phyloP scores from a whole-genome alignment of 768 basidiomycete species.

The Hysterangium stoloniferum region DNA sequence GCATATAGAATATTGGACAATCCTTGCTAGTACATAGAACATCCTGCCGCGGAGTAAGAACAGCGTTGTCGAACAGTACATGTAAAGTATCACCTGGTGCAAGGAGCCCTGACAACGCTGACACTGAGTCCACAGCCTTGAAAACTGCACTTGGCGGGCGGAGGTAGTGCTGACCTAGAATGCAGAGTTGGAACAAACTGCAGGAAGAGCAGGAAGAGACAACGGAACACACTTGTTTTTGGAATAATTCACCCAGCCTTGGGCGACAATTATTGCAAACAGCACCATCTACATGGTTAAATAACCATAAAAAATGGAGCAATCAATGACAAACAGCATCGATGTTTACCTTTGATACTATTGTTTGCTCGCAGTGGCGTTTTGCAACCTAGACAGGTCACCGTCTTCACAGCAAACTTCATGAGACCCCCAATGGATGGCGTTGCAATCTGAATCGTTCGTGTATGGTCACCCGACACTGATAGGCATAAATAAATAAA shows the following conservation, averaged over 20 bases:
- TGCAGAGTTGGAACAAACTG: too few species aligned
- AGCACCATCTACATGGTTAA: constrained; percentile 57
- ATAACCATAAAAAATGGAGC: neutral
- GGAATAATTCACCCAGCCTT: constrained; percentile 81
- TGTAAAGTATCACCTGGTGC: constrained; percentile 48
- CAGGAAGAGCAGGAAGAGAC: too few species aligned
- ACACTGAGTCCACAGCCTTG: constrained; percentile 96
- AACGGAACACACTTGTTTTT: constrained; percentile 61
- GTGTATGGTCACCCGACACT: constrained; percentile 96
- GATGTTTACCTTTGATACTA: constrained; percentile 56
- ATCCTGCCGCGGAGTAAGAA: too few species aligned
- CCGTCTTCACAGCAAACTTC: constrained; percentile 96
- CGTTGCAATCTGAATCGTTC: constrained; percentile 92
- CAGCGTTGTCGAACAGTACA: neutral
- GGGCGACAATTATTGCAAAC: constrained; percentile 92
- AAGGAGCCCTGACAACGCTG: constrained; percentile 98
- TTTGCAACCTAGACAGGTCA: constrained; percentile 93
- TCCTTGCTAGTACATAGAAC: constrained; percentile 95
- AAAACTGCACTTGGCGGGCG: constrained; percentile 81
- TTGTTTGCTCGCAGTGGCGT: constrained; percentile 76
- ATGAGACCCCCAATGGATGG: constrained; percentile 95
- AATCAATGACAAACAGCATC: neutral
- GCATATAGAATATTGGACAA: constrained; percentile 98
- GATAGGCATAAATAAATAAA: constrained; percentile 12
- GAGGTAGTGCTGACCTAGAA: constrained; percentile 49